phyloP scores from a whole-genome alignment of 2,329 filamentous ascomycete species.

The Amphichorda felina region DNA sequence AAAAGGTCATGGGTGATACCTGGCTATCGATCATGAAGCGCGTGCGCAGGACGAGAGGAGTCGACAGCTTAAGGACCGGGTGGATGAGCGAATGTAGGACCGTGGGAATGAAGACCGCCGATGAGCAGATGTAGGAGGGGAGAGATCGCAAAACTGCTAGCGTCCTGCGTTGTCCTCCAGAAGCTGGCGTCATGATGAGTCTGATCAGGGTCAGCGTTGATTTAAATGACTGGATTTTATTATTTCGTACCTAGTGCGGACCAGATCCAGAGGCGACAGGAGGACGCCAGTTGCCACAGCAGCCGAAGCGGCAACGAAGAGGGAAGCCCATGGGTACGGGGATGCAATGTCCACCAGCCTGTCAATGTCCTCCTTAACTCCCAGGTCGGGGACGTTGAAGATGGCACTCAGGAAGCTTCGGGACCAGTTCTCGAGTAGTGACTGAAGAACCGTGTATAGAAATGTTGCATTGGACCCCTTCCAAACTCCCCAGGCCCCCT shows the following conservation, averaged over 20 bases:
- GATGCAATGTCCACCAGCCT: conserved; percentile 62
- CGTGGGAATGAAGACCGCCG: conserved; percentile 67
- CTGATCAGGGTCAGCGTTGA: conserved; percentile 26
- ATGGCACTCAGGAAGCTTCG: conserved; percentile 83
- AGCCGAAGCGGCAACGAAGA: conserved; percentile 57
- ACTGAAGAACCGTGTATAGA: conserved; percentile 75
- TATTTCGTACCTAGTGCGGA: conserved; percentile 56
- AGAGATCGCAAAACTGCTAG: conserved; percentile 66
- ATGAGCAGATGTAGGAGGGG: conserved; percentile 63
- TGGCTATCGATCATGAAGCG: conserved; percentile 75
- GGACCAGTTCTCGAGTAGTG: conserved; percentile 84
- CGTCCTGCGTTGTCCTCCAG: conserved; percentile 63
- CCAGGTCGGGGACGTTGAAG: conserved; percentile 78
- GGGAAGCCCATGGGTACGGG: conserved; percentile 68
- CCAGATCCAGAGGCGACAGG: conserved; percentile 78
- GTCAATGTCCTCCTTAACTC: conserved; percentile 64
- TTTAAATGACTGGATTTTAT: neutral
- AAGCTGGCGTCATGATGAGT: conserved; percentile 75
- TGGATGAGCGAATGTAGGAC: conserved; percentile 77
- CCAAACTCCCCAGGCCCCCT: conserved; percentile 87
- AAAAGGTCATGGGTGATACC: conserved; percentile 70
- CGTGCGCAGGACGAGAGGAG: conserved; percentile 76
- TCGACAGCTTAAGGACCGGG: conserved; percentile 69
- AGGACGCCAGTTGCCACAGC: conserved; percentile 65
- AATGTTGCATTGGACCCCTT: conserved; percentile 90